phyloP scores from a whole-genome alignment of 2,329 filamentous ascomycete species.

The Cercospora sp. region DNA sequence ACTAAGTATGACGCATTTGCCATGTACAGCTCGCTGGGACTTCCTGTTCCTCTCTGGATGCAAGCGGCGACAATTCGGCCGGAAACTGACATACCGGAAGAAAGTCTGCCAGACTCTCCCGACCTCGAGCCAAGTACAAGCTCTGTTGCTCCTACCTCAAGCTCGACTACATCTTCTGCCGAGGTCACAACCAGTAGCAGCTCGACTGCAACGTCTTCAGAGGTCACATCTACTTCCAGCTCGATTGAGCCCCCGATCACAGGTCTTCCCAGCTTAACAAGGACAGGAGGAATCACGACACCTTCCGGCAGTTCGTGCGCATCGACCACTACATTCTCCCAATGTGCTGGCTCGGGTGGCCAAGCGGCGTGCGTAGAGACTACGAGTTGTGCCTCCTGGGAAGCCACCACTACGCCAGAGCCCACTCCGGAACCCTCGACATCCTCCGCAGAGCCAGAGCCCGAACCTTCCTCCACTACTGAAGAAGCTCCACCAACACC shows the following conservation, averaged over 20 bases:
- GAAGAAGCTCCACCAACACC: background rate
- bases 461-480: background rate
- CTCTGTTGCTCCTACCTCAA: background rate
- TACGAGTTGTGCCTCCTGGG: background rate
- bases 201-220: background rate
- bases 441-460: background rate
- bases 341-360: background rate
- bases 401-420: background rate
- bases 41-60: background rate
- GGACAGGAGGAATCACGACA: background rate
- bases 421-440: background rate
- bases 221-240: background rate
- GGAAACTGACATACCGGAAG: background rate
- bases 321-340: background rate
- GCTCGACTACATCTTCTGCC: background rate
- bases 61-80: background rate
- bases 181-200: background rate
- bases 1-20: background rate
- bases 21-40: background rate
- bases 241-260: background rate
- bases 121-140: background rate
- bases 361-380: background rate
- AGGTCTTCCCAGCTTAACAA: background rate
- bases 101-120: background rate
- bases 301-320: background rate